Conservation (phyloP, 306 rosid genomes). For the Quercus mongolica region DNA sequence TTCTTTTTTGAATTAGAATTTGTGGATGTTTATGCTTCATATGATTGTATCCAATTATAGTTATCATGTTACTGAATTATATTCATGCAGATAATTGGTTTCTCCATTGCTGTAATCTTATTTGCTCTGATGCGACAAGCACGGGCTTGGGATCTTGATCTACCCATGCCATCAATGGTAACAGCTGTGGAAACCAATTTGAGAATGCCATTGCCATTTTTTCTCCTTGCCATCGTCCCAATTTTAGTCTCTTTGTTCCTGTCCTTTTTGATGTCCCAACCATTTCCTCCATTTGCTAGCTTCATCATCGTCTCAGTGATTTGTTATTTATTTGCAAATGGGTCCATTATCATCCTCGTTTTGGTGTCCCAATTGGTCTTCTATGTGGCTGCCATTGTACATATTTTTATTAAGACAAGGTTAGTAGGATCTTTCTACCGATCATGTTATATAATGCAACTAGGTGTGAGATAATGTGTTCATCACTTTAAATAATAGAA, state of each 20-base stretch:
- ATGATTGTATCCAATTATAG: slow-evolving; percentile 2
- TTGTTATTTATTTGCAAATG: slow-evolving; percentile 85
- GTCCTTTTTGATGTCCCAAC: slow-evolving; percentile 56
- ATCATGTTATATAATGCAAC: slow-evolving; percentile 10
- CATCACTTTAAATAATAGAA: neutral
- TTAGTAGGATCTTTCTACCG: slow-evolving; percentile 32
- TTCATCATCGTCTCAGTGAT: slow-evolving; percentile 63
- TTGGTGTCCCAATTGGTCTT: slow-evolving; percentile 71
- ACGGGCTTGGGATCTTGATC: slow-evolving; percentile 73
- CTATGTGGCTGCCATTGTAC: slow-evolving; percentile 71
- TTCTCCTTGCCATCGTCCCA: slow-evolving; percentile 63
- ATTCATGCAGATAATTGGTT: slow-evolving; percentile 83
- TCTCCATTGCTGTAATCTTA: slow-evolving; percentile 71
- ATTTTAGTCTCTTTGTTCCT: slow-evolving; percentile 61
- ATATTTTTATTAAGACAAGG: slow-evolving; percentile 85
- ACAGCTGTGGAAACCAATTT: slow-evolving; percentile 75
- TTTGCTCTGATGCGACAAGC: slow-evolving; percentile 92
- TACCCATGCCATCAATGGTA: slow-evolving; percentile 77
- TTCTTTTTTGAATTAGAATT: neutral
- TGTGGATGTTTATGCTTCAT: slow-evolving; percentile 6
- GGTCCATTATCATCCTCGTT: slow-evolving; percentile 55
- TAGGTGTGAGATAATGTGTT: neutral
- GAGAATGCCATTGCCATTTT: slow-evolving; percentile 59
- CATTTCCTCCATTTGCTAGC: slow-evolving; percentile 67
- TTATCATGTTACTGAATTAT: slow-evolving; percentile 27